Evolutionary conservation across 2,329 filamentous ascomycete genomes (phyloP), one percentile per base, ranked within the genome.

Genomic region (Fusarium incarnatum): DNA sequence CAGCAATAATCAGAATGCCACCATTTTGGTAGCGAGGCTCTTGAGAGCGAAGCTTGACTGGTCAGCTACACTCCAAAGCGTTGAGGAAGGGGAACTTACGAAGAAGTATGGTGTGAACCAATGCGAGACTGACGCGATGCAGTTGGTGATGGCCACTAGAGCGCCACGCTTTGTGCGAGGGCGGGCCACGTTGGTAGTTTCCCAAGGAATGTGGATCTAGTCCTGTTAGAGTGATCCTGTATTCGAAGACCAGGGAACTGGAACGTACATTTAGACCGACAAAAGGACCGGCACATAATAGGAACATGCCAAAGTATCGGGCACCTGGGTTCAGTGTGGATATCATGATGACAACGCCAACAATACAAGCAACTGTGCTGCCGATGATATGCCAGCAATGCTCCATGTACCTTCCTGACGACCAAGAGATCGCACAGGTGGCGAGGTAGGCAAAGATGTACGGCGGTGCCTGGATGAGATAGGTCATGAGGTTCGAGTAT

Each of bases 1-100:
- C 50, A n/a, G 50, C 50, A 54, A 54, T 54, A 13, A 54, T 54
- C 25, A 54, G n/a, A 54, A 54, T 54, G 2, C 50, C 50, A 15
- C 50, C 37, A 23, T 54, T 54, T 6, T 54, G 8, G 16, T 54
- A 54, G 7, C 50, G 50, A 15, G 50, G 50, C 3, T 44, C 50
- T 8, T 54, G 50, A 2, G 50, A 54, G 13, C 50, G 50, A 23
- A 54, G 50, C 50, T 54, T 18, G 4, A 15, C 15, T 23, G n/a
- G 50, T 54, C 7, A 42, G 11, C 8, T 7, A n/a, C 7, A 13
- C 2, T 30, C 6, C 13, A 2, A 2, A 1, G 16, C 6, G 9
- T 5, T 13, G 3, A 5, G 13, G 2, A 7, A 2, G 13, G 10
- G 2, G 6, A 0, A 30, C 25, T 54, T 30, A 54, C 50, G 10